Evolutionary conservation across 139 green algal genomes (phyloP).

Genomic region (Mychonastes homosphaera): DNA sequence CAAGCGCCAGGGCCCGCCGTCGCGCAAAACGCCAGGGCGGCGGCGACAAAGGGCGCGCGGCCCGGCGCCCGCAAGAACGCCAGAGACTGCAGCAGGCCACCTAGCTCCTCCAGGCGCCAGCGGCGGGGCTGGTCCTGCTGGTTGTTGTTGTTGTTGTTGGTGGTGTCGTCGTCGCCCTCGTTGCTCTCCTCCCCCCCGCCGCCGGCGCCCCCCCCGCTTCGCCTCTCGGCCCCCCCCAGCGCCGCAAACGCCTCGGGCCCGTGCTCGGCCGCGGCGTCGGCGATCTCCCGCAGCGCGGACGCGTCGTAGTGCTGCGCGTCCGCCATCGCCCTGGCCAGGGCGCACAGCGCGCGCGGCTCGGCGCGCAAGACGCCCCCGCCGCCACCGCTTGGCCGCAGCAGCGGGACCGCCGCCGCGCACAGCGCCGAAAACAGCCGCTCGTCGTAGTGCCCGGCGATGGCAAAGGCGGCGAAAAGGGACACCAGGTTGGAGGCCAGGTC

Average conservation of each 20-base stretch:
- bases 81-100: slow-evolving; percentile 6
- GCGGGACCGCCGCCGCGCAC: neutral
- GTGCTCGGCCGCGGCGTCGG: neutral
- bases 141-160: no score
- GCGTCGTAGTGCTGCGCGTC: slow-evolving; percentile 17
- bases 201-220: no score
- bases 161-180: no score
- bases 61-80: slow-evolving; percentile 11
- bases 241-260: neutral
- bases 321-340: slow-evolving; percentile 5
- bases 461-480: neutral
- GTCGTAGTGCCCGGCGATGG: slow-evolving; percentile 11
- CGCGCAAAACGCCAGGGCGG: no score
- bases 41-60: no score
- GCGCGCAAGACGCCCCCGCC: neutral
- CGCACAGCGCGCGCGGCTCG: neutral
- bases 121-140: neutral
- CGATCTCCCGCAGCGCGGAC: slow-evolving; percentile 2
- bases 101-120: neutral
- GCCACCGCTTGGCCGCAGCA: slow-evolving; percentile 7
- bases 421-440: slow-evolving; percentile 4
- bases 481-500: neutral
- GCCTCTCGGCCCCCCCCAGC: no score
- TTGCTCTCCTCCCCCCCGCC: no score
- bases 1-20: no score